Evolutionary conservation across 306 rosid species (phyloP).

Genomic region (Vicia sativa): DNA sequence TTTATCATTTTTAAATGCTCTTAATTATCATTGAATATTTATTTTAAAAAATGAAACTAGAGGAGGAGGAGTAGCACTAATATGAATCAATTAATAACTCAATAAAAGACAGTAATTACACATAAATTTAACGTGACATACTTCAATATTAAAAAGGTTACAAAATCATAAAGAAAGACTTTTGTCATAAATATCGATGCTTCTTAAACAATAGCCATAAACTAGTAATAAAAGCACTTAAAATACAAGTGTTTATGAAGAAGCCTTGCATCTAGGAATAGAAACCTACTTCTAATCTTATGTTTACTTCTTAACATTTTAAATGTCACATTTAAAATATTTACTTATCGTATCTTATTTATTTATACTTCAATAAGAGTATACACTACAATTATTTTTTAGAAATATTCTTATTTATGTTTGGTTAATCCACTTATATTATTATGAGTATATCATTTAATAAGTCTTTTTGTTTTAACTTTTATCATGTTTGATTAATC

Average conservation of each 20-base stretch:
- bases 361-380: too few relatives aligned
- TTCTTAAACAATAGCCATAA: not conserved
- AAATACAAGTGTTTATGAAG: not conserved
- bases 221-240: not conserved
- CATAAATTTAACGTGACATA: conserved; percentile 11
- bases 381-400: too few relatives aligned
- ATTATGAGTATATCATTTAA: too few relatives aligned
- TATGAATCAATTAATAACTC: not conserved
- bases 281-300: too few relatives aligned
- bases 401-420: too few relatives aligned
- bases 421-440: too few relatives aligned
- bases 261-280: too few relatives aligned
- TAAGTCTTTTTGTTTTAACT: too few relatives aligned
- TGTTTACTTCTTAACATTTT: too few relatives aligned
- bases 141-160: conserved; percentile 6
- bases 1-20: conserved; percentile 2
- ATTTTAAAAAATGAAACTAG: not conserved
- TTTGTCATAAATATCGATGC: conserved; percentile 6
- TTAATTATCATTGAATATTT: conserved; percentile 2
- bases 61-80: not conserved
- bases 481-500: too few relatives aligned
- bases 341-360: too few relatives aligned
- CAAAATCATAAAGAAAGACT: conserved; percentile 1
- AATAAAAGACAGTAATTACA: conserved; percentile 25
- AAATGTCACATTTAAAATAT: too few relatives aligned